A percentile compares a stretch with the other conserved stretches of the same genome.
Conservation (phyloP, 495 filamentous ascomycete species). For the Neurospora sp. region DNA sequence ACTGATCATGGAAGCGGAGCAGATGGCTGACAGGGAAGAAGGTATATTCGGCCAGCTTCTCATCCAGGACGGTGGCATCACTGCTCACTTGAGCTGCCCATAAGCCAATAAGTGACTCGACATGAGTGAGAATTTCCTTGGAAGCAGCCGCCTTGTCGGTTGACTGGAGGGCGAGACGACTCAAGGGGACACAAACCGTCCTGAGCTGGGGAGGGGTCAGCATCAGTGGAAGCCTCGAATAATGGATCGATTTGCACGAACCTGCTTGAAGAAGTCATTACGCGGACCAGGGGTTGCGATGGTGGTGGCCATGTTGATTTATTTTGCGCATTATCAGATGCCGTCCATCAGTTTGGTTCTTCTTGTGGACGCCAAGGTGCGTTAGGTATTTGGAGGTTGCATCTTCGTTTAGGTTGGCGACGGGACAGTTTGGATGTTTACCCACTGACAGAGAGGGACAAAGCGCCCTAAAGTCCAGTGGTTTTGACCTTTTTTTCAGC, state of each 20-base stretch:
- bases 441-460: not conserved
- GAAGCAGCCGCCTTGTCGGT: slow-evolving; percentile 41
- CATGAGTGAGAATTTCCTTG: slow-evolving; percentile 43
- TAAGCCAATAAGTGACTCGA: slow-evolving; percentile 42
- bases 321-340: not conserved
- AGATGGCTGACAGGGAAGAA: slow-evolving; percentile 90
- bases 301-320: slow-evolving; percentile 13
- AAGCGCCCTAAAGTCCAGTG: not conserved
- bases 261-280: slow-evolving; percentile 23
- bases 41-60: slow-evolving; percentile 81
- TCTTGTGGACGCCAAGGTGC: not conserved
- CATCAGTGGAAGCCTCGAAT: not conserved
- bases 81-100: slow-evolving; percentile 42
- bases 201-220: slow-evolving; percentile 13
- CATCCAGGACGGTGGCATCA: slow-evolving; percentile 51
- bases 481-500: not conserved
- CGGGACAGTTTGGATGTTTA: not conserved
- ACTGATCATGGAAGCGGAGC: slow-evolving; percentile 60
- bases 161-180: slow-evolving; percentile 54
- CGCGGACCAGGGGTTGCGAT: slow-evolving; percentile 5
- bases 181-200: slow-evolving; percentile 66
- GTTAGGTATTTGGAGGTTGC: not conserved
- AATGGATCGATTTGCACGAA: not conserved
- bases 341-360: not conserved
- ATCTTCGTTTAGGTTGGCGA: not conserved